Conservation (phyloP, 192 early-diverging fungal genomes). For the Podila epicladia region DNA sequence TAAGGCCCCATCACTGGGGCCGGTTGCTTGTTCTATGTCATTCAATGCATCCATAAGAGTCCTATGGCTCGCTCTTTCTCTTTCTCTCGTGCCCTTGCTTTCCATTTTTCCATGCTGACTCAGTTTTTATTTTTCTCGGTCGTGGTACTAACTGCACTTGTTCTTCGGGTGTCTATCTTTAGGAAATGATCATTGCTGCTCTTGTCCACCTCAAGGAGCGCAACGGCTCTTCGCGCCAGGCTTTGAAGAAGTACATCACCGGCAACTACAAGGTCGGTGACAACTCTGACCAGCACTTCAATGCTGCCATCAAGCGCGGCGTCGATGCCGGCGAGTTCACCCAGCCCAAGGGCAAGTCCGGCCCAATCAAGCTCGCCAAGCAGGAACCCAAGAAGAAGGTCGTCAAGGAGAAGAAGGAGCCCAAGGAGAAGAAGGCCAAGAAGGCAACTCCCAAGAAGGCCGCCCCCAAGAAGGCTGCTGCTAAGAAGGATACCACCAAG, state of each 20-base stretch:
- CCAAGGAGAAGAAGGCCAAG: conserved; percentile 59
- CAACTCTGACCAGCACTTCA: conserved; percentile 65
- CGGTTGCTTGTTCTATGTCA: background rate
- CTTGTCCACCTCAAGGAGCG: conserved; percentile 72
- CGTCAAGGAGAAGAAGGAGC: conserved; percentile 55
- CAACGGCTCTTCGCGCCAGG: conserved; percentile 75
- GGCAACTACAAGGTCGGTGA: conserved; percentile 78
- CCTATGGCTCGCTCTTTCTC: too few relatives aligned
- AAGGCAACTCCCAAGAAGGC: conserved; percentile 55
- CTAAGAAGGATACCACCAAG: conserved; percentile 49
- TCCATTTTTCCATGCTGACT: background rate
- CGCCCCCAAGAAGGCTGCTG: conserved; percentile 59
- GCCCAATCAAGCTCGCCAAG: conserved; percentile 74
- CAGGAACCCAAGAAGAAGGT: conserved; percentile 54
- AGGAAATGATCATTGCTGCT: conserved; percentile 59
- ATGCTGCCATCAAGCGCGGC: conserved; percentile 73
- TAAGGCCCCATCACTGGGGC: background rate
- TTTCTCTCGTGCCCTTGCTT: too few relatives aligned
- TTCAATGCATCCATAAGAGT: too few relatives aligned
- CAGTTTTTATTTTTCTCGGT: background rate
- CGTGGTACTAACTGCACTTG: background rate
- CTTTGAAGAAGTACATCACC: conserved; percentile 82
- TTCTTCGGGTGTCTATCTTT: background rate
- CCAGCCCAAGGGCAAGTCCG: conserved; percentile 72
- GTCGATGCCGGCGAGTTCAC: conserved; percentile 66